Evolutionary conservation across 768 basidiomycete species (phyloP).

Genomic region (Agaricus sinodeliciosus): DNA sequence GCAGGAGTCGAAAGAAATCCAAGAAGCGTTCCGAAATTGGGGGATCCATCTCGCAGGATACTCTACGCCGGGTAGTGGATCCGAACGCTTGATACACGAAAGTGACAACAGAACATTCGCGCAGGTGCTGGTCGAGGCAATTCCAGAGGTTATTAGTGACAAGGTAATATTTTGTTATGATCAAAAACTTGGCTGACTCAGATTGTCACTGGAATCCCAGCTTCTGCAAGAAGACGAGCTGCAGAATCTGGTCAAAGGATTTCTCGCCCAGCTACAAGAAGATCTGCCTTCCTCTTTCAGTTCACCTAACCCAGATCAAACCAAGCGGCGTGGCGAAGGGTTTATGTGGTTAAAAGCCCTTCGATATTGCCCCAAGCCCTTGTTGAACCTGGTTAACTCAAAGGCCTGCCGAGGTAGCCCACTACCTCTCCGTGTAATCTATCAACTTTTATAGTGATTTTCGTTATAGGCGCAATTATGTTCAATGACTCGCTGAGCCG

Average conservation of each 20-base stretch:
- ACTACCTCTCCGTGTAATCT: neutral
- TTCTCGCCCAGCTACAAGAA: conserved; percentile 53
- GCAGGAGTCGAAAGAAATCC: conserved; percentile 30
- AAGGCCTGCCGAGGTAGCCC: conserved; percentile 88
- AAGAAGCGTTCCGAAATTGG: conserved; percentile 56
- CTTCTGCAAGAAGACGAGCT: conserved; percentile 66
- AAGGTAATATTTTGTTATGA: conserved; percentile 48
- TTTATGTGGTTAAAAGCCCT: conserved; percentile 64
- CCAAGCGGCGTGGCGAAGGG: conserved; percentile 17
- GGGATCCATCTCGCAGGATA: conserved; percentile 52
- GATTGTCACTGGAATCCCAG: conserved; percentile 26
- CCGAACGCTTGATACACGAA: conserved; percentile 17
- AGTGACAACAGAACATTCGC: conserved; percentile 38
- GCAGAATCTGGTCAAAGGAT: conserved; percentile 67
- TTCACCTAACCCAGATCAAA: conserved; percentile 18
- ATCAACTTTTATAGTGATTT: neutral
- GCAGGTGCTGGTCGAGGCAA: conserved; percentile 55
- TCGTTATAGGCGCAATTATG: conserved; percentile 83
- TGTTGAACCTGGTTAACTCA: conserved; percentile 85
- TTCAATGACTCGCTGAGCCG: conserved; percentile 77
- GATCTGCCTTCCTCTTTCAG: conserved; percentile 27
- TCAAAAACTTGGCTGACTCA: conserved; percentile 13
- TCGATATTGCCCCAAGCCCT: conserved; percentile 74
- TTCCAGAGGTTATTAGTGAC: conserved; percentile 68
- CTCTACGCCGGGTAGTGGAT: conserved; percentile 17